A percentile compares a stretch with the other conserved stretches of the same genome.
Evolutionary conservation across 306 rosid species (phyloP).

Genomic region (Castanea crenata): DNA sequence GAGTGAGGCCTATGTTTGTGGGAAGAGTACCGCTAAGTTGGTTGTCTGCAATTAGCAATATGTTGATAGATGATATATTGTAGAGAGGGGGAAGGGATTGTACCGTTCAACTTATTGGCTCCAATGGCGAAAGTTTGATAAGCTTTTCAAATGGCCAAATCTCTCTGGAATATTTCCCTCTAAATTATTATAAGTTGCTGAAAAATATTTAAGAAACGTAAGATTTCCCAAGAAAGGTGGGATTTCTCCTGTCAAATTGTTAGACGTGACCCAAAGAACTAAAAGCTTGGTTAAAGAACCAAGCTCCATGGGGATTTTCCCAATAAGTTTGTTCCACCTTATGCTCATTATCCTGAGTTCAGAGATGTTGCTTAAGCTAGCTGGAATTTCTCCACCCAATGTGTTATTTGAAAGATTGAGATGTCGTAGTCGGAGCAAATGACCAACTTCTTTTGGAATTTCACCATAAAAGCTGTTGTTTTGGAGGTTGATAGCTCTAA

Average conservation of each 20-base stretch:
- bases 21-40: slow-evolving; percentile 10
- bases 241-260: slow-evolving; percentile 11
- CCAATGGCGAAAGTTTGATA: neutral
- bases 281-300: slow-evolving; percentile 8
- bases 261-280: rapidly evolving
- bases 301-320: slow-evolving; percentile 9
- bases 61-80: slow-evolving; percentile 13
- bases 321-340: neutral
- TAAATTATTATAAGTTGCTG: neutral
- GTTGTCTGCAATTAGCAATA: neutral
- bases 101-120: slow-evolving; percentile 14
- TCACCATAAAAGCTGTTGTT: too few species aligned
- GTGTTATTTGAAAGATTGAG: neutral
- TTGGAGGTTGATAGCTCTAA: too few species aligned
- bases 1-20: neutral
- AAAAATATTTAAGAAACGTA: neutral
- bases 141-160: neutral
- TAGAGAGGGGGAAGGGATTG: slow-evolving; percentile 23
- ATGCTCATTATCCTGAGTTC: neutral
- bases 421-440: neutral
- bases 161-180: slow-evolving; percentile 15
- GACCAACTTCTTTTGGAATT: neutral
- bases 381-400: slow-evolving; percentile 9
- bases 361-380: neutral
- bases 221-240: slow-evolving; percentile 21